These are phyloP conservation scores for Mallotus nudiflorus DNA, from an alignment of 345 rosid species.

Conservation along the genomic window DNA sequence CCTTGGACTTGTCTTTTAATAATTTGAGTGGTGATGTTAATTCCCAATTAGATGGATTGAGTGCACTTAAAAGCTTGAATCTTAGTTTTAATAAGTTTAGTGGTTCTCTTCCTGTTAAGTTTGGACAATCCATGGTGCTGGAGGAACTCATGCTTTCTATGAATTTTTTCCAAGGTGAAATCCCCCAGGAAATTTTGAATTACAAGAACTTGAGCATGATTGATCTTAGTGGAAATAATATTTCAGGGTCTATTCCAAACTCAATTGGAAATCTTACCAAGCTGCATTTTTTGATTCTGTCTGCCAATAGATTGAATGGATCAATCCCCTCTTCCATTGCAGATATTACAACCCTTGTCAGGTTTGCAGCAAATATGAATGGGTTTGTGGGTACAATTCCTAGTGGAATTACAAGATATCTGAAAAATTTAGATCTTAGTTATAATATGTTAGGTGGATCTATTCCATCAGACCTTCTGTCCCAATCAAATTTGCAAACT, in stretches of 20 bases:
- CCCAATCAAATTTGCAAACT: conserved; percentile 26
- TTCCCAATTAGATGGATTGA: conserved; percentile 47
- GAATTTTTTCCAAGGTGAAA: conserved; percentile 39
- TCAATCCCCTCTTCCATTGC: conserved; percentile 47
- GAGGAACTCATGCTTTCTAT: conserved; percentile 51
- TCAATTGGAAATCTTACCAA: conserved; percentile 49
- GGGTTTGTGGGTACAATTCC: conserved; percentile 50
- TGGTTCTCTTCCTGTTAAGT: conserved; percentile 47
- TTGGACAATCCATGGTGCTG: conserved; percentile 36
- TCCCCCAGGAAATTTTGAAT: conserved; percentile 44
- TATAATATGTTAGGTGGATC: conserved; percentile 45
- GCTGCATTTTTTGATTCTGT: conserved; percentile 50
- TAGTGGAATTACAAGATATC: conserved; percentile 42
- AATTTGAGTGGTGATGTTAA: conserved; percentile 26
- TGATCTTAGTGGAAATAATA: conserved; percentile 54
- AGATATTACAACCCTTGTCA: conserved; percentile 36
- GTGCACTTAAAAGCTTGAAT: conserved; percentile 45
- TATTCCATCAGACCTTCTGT: conserved; percentile 52
- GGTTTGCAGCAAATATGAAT: conserved; percentile 69
- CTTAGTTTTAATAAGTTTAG: conserved; percentile 39
- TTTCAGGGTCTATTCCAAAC: conserved; percentile 51
- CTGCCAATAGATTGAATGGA: conserved; percentile 47
- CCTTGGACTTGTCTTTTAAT: conserved; percentile 66
- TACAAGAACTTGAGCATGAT: conserved; percentile 39
- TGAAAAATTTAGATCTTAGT: conserved; percentile 58